phyloP scores from a whole-genome alignment of 345 rosid genomes.

The Eucalyptus decipiens region DNA sequence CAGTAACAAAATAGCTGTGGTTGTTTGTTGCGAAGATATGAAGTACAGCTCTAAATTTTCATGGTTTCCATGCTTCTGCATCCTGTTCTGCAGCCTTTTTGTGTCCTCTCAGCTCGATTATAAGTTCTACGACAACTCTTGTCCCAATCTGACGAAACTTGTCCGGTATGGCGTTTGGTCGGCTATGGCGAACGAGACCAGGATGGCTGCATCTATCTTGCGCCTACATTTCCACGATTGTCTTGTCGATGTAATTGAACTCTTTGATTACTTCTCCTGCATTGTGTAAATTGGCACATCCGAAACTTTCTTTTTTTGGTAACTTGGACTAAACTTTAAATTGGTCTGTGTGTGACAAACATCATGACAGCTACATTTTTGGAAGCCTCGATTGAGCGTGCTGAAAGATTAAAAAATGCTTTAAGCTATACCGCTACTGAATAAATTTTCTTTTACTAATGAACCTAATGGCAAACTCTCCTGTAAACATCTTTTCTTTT shows the following conservation, averaged over 20 bases:
- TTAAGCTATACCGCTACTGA: neutral
- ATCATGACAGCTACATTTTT: neutral
- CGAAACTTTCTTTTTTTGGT: neutral
- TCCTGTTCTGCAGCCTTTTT: slow-evolving; percentile 10
- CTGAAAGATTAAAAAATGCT: neutral
- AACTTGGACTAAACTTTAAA: neutral
- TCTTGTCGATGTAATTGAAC: slow-evolving; percentile 36
- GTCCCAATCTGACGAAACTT: slow-evolving; percentile 30
- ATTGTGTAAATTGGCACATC: neutral
- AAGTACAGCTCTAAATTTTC: slow-evolving; percentile 3
- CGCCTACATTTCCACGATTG: slow-evolving; percentile 73
- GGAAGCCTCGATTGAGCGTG: neutral
- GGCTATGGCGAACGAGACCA: slow-evolving; percentile 44
- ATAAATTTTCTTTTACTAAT: neutral
- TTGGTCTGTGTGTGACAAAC: neutral
- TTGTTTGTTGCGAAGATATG: slow-evolving; percentile 5
- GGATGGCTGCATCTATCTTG: slow-evolving; percentile 62
- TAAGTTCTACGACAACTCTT: slow-evolving; percentile 26
- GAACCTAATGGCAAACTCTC: neutral
- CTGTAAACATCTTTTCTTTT: neutral
- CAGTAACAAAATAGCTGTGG: neutral
- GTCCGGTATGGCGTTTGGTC: slow-evolving; percentile 36
- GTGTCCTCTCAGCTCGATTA: slow-evolving; percentile 46
- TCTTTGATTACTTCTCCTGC: neutral
- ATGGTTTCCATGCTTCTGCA: slow-evolving; percentile 2